Evolutionary conservation across 2,329 filamentous ascomycete genomes (phyloP), one percentile per base, ranked within the genome.

Genomic region (Rutstroemia sp.): DNA sequence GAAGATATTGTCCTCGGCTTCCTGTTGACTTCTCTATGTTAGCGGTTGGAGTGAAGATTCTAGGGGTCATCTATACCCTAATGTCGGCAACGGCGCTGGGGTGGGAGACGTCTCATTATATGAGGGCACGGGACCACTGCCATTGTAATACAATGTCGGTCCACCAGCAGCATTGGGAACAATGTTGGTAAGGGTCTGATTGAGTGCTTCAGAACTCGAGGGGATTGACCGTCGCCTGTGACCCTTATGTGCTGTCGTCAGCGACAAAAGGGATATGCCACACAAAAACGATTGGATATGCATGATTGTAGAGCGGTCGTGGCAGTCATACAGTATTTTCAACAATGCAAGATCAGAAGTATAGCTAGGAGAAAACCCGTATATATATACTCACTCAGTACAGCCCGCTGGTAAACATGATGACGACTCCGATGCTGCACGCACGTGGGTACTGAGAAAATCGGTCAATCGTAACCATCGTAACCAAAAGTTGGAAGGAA

Each of bases 1-100:
- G 23, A 47, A 53, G 16, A 57, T 46, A 7, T 54, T 57, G n/a
- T 54, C 54, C 40, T 57, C 54, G n/a, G 53, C 47, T 34, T 57
- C 39, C 38, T 42, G 34, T 16, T 45, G 40, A 25, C 54, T 57
- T 17, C 4, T 38, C 30, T 21, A 30, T 23, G 9, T 50, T 19
- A 48, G 42, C 4, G 10, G 8, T 44, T 21, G 7, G 7, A 42
- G 39, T 23, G 16, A 1, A 46, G 5, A 21, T 21, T n/a, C 19
- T 7, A 34, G 23, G n/a, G 12, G 16, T 23, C 4, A 23, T 14
- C 10, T 14, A 4, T 30, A 56, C 54, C 48, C 47, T 34, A 56
- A 30, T 4, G 5, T 34, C 16, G 48, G 54, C 19, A 56, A 47
- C 16, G 54, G 48, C 7, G n/a, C 27, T 27, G 55, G 50, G 8